A percentile compares a stretch with the other conserved stretches of the same genome.
Evolutionary conservation across 768 basidiomycete genomes (phyloP).

Genomic region (Podaxis pistillaris): DNA sequence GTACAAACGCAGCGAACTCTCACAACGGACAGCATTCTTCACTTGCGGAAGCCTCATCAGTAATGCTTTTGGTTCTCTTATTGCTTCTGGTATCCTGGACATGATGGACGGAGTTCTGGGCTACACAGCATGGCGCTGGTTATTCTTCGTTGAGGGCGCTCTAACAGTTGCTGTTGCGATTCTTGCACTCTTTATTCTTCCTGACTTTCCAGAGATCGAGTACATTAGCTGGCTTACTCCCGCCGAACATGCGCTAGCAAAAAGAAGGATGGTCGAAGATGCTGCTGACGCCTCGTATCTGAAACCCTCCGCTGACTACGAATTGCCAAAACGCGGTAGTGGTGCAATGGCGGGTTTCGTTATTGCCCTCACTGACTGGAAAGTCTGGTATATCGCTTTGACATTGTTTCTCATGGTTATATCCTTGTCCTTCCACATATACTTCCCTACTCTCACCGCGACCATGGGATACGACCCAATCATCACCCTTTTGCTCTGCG

Average conservation of each 20-base stretch:
- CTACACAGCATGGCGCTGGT: constrained; percentile 74
- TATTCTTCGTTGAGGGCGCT: constrained; percentile 68
- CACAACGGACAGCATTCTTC: constrained; percentile 63
- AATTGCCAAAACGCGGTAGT: constrained; percentile 17
- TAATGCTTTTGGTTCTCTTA: constrained; percentile 79
- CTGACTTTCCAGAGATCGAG: constrained; percentile 64
- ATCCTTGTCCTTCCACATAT: constrained; percentile 68
- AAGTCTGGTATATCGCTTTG: constrained; percentile 62
- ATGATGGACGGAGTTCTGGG: constrained; percentile 70
- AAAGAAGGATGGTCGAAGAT: constrained; percentile 64
- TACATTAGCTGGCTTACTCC: constrained; percentile 53
- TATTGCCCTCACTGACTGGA: constrained; percentile 66
- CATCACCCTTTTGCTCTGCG: constrained; percentile 55
- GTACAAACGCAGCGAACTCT: constrained; percentile 75
- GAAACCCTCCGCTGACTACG: constrained; percentile 14
- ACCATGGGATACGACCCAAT: constrained; percentile 70
- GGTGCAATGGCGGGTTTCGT: constrained; percentile 38
- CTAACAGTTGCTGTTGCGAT: constrained; percentile 52
- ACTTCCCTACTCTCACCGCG: constrained; percentile 68
- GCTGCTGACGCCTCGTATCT: background rate
- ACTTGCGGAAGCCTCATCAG: constrained; percentile 73
- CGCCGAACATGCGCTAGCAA: constrained; percentile 55
- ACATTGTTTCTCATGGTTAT: constrained; percentile 41
- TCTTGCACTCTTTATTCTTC: constrained; percentile 60
- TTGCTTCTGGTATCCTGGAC: constrained; percentile 74